Base-by-base conservation (phyloP, 495 filamentous ascomycete species). In the Evernia prunastri region DNA sequence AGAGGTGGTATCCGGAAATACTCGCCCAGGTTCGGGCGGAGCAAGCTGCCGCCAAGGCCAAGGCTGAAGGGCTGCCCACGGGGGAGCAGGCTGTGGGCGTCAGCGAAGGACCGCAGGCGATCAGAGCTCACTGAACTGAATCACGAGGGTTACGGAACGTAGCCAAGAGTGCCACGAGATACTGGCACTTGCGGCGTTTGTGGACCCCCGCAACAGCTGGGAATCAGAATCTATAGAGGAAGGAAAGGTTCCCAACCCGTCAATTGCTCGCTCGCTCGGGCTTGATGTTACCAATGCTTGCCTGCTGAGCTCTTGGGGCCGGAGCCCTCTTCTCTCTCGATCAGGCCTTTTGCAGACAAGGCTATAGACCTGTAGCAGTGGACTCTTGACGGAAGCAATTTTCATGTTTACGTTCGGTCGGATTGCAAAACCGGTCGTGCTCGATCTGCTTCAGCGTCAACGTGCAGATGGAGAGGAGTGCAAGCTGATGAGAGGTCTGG, bases 1-100 rank as follows among this genome's bases (percentile, higher is more conserved):
- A 89, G 77, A 78, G 84, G 70, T 95, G 90, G 88, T 92, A 91
- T 72, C 88, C 88, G 0, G 86, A 91, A 33, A 78, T 92, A 31
- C 76, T 89, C 59, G 73, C 65, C n/a, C 72, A 40, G 57, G 58
- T 69, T 18, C 60, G 61, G 45, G 58, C 58, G 35, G 69, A 71
- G 45, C 63, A 66, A 37, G 53, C 36, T 33, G 61, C 29, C 35
- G 58, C 33, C 7, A 43, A 57, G 29, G 49, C 18, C 36, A 70
- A 63, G 36, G 33, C 27, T 5, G 33, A 51, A 45, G 17, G 36
- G 42, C 31, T 12, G 6, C 33, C 31, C 15, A 43, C 29, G 10
- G 42, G 18, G 17, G 27, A 25, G 17, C 36, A 57, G 15, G 37
- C 27, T n/a, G 42, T 57, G 49, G 49, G 53, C 35, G 12, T 45